A percentile compares a stretch with the other conserved stretches of the same genome.
These are phyloP conservation scores for Mycocentrospora acerina DNA, from an alignment of 2,329 filamentous ascomycete species.

Conservation along the genomic window DNA sequence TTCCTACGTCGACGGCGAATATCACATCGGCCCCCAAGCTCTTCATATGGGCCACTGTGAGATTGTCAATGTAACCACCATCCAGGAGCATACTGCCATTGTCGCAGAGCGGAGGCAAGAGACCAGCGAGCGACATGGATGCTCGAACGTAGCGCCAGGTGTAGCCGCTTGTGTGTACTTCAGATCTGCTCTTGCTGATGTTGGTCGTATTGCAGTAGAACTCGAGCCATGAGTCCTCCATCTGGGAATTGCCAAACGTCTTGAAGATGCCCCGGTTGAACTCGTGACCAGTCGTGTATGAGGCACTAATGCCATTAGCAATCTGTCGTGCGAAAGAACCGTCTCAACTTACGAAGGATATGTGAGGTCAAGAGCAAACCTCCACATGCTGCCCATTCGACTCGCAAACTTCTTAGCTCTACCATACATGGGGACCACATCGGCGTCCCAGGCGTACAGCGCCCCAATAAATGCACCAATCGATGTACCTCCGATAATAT, in stretches of 20 bases:
- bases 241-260: slow-evolving; percentile 93
- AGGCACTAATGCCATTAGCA: slow-evolving; percentile 54
- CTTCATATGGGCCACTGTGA: slow-evolving; percentile 98
- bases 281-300: slow-evolving; percentile 97
- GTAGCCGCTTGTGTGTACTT: slow-evolving; percentile 95
- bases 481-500: slow-evolving; percentile 92
- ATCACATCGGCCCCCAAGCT: slow-evolving; percentile 88
- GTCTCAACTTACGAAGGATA: slow-evolving; percentile 70
- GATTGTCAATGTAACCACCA: slow-evolving; percentile 94
- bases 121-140: slow-evolving; percentile 92
- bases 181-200: slow-evolving; percentile 87
- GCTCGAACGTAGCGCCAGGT: slow-evolving; percentile 96
- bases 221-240: slow-evolving; percentile 98
- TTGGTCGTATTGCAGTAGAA: slow-evolving; percentile 99
- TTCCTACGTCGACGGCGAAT: slow-evolving; percentile 92
- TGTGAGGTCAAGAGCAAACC: slow-evolving; percentile 93
- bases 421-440: slow-evolving; percentile 95
- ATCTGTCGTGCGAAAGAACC: background rate
- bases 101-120: slow-evolving; percentile 91
- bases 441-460: slow-evolving; percentile 91
- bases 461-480: slow-evolving; percentile 96
- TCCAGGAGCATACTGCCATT: slow-evolving; percentile 96
- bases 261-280: slow-evolving; percentile 99
- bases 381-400: slow-evolving; percentile 98
- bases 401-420: slow-evolving; percentile 96